Evolutionary conservation across 2,329 filamentous ascomycete genomes (phyloP), one percentile per base, ranked within the genome.

Genomic region (Xylaria digitata): DNA sequence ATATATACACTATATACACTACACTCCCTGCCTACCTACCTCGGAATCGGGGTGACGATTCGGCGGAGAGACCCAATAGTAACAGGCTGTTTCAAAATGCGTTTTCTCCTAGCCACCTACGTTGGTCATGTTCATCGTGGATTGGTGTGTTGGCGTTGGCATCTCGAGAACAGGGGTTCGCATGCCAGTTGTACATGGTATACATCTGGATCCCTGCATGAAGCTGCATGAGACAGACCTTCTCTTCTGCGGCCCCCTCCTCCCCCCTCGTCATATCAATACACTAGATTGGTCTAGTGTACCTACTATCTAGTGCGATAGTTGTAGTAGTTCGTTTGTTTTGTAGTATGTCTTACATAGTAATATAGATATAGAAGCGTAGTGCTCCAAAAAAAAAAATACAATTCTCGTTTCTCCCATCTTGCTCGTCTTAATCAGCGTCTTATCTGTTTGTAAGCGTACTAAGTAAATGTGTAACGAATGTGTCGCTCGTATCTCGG

Each of bases 81-180:
- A 52, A 45, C 52, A 32, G 57, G 26, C 21, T 61, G 43, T 61
- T 55, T 50, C 34, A 60, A 49, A 30, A 66, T 63, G 40, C 23
- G 6, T 23, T 58, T 45, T 59, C 37, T 11, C 34, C n/a, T 15
- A 56, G 34, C 45, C 40, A 34, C 61, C 49, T 21, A 42, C 54
- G 23, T 34, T 62, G 58, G 52, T 40, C 54, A 61, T 56, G 63
- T 52, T 50, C 42, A 48, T 54, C 43, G 37, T 61, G 19, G 50
- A 48, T 55, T 19, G 34, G 53, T 64, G 60, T 42, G 56, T 46
- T 61, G 67, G 63, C 56, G 64, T 61, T 66, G 61, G 64, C 55
- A 61, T 67, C 21, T 46, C 54, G 53, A 15, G 57, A 59, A 58
- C 67, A 69, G 64, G 67, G 64, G 64, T 67, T 67, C 49, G 67